These are phyloP conservation scores for Urochloa ruziziensis DNA, from an alignment of 176 grass and related monocot genomes.

Conservation along the genomic window DNA sequence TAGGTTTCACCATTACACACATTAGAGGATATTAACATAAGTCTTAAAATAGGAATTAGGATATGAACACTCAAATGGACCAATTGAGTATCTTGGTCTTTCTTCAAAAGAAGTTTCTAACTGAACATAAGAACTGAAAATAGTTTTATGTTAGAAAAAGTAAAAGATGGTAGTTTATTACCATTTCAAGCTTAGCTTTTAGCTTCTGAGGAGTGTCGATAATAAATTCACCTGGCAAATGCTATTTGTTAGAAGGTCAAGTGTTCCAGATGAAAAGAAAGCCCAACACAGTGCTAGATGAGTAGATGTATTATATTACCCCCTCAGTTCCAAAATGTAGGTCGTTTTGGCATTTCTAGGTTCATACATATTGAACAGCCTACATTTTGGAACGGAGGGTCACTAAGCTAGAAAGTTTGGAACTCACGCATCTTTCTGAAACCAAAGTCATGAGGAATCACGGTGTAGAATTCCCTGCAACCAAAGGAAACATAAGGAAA, in stretches of 20 bases:
- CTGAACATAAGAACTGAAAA: conserved; percentile 4
- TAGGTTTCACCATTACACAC: neutral
- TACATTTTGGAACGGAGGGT: no score
- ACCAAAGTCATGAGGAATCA: conserved; percentile 99
- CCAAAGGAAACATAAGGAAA: conserved; percentile 11
- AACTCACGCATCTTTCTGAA: conserved; percentile 90
- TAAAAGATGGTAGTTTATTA: conserved; percentile 44
- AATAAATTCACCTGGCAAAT: conserved; percentile 76
- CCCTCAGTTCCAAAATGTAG: no score
- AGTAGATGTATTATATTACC: conserved; percentile 1
- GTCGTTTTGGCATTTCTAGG: no score
- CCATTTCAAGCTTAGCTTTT: conserved; percentile 93
- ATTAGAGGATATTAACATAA: neutral
- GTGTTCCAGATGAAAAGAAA: neutral
- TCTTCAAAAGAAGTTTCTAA: neutral
- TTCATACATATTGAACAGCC: no score
- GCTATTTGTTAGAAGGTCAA: conserved; percentile 22
- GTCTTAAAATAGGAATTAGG: neutral
- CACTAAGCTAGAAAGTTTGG: conserved; percentile 28
- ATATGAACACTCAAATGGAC: neutral
- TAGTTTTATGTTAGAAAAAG: neutral
- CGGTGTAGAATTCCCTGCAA: conserved; percentile 64
- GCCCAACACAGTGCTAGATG: conserved; percentile 13
- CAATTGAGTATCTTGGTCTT: neutral
- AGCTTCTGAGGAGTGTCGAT: conserved; percentile 89